Percentiles rank a stretch among this genome's conserved stretches.
Evolutionary conservation across 169 alveolate genomes (phyloP).

Genomic region (Plasmodium ovale): DNA sequence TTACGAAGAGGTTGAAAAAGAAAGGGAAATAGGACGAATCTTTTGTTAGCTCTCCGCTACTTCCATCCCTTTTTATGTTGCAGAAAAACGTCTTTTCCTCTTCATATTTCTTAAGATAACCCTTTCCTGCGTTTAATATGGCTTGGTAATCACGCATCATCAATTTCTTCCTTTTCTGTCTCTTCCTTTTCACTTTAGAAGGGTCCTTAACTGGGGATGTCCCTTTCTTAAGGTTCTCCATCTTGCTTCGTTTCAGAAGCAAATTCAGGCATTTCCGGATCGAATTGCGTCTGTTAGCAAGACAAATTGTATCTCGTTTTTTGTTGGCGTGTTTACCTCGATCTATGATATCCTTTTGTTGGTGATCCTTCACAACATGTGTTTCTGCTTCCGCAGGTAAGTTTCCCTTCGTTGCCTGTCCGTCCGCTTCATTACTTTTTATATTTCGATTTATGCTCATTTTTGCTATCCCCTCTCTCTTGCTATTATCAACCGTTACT

Average conservation of each 20-base stretch:
- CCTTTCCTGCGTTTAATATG: slow-evolving; percentile 33
- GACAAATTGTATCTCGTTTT: too few species aligned
- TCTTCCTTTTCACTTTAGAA: not conserved
- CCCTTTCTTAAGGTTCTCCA: not conserved
- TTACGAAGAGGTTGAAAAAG: slow-evolving; percentile 22
- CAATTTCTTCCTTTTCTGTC: not conserved
- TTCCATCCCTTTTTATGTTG: slow-evolving; percentile 7
- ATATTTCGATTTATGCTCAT: too few species aligned
- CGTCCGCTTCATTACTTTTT: too few species aligned
- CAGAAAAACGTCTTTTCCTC: slow-evolving; percentile 23
- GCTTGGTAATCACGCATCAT: slow-evolving; percentile 17
- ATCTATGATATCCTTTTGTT: too few species aligned
- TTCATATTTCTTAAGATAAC: slow-evolving; percentile 22
- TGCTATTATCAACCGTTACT: too few species aligned
- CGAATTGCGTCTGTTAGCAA: too few species aligned
- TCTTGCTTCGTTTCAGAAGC: not conserved
- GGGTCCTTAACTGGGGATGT: not conserved
- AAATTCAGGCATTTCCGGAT: too few species aligned
- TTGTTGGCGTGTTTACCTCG: too few species aligned
- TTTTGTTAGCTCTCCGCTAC: slow-evolving; percentile 3
- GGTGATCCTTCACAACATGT: too few species aligned
- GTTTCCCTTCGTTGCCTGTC: too few species aligned
- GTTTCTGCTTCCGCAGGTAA: too few species aligned
- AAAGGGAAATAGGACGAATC: slow-evolving; percentile 31
- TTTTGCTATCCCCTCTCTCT: too few species aligned